Base-by-base conservation (phyloP, 352 stramenopile species). In the Aphanomyces stellatus region DNA sequence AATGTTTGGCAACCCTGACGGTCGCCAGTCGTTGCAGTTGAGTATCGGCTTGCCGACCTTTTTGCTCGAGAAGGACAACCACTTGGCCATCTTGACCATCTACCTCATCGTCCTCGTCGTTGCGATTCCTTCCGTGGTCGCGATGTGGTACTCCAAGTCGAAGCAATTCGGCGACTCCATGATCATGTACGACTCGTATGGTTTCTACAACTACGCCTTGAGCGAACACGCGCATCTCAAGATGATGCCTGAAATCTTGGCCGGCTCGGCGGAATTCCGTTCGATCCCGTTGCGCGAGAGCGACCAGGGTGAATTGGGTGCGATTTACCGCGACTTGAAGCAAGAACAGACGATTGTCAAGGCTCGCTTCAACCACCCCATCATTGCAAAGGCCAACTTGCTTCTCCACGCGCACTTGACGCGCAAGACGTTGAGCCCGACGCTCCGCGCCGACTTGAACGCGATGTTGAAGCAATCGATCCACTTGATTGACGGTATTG, bases 151-250 rank as follows among this genome's bases (percentile, higher is more conserved):
- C 80, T 93, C 90, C 71, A 86, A 96, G 76, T 98, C 91, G 71
- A 99, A 99, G 80, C 96, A 97, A 72, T 99, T 98, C 74, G 97
- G 97, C 31, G 97, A 99, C 81, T 98, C 97, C 73, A 98, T 99
- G 84, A 97, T 99, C 77, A 98, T 99, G 94, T 99, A 99, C 82
- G 96, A 99, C 78, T 98, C 97, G 61, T 99, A 99, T 76, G 92
- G 91, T 34, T 98, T 98, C 78, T 99, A 97, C 82, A 98, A 99
- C 80, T 95, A 98, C 69, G 87, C 95, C 48, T 89, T 99, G 70
- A 96, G 89, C 67, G 93, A 98, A 73, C 80, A 98, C 75, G 95
- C 93, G 48, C 79, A 97, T 57, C 81, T 97, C 42, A 97, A 97
- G 73, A 91, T 92, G 74, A 77, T 99, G 61, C 96, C 96, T 0